Conservation (phyloP, 2,329 filamentous ascomycete genomes). For the Hypoxylon rubiginosum region DNA sequence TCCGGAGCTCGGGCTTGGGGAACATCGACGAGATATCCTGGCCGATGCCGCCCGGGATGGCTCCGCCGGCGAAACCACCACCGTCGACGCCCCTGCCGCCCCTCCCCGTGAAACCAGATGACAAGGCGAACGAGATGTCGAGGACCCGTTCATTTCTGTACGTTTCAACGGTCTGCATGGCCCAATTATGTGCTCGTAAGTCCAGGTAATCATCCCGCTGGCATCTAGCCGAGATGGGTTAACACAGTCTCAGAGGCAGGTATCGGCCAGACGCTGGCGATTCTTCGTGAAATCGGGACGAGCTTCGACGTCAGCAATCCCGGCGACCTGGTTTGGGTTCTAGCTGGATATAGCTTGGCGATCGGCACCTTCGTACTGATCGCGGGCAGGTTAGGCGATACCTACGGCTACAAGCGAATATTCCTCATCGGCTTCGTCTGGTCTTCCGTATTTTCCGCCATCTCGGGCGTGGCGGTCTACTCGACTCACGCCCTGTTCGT, state of each 20-base stretch:
- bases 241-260: constrained; percentile 52
- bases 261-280: constrained; percentile 63
- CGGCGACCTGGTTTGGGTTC: constrained; percentile 67
- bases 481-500: constrained; percentile 57
- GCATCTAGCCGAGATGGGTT: background rate
- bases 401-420: constrained; percentile 69
- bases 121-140: constrained; percentile 25
- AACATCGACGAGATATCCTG: constrained; percentile 29
- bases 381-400: constrained; percentile 68
- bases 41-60: constrained; percentile 25
- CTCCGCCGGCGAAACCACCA: background rate
- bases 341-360: constrained; percentile 69
- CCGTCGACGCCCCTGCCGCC: constrained; percentile 6
- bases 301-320: constrained; percentile 60
- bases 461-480: constrained; percentile 61
- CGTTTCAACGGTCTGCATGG: constrained; percentile 59
- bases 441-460: constrained; percentile 66
- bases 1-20: constrained; percentile 11
- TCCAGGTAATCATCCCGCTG: constrained; percentile 15
- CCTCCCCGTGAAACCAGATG: background rate
- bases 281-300: constrained; percentile 62
- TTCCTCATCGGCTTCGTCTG: constrained; percentile 68
- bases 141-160: constrained; percentile 54
- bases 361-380: constrained; percentile 70
- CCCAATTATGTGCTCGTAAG: constrained; percentile 59